Evolutionary conservation across 805 yeast species (phyloP).

Genomic region (Hanseniaspora occidentalis): DNA sequence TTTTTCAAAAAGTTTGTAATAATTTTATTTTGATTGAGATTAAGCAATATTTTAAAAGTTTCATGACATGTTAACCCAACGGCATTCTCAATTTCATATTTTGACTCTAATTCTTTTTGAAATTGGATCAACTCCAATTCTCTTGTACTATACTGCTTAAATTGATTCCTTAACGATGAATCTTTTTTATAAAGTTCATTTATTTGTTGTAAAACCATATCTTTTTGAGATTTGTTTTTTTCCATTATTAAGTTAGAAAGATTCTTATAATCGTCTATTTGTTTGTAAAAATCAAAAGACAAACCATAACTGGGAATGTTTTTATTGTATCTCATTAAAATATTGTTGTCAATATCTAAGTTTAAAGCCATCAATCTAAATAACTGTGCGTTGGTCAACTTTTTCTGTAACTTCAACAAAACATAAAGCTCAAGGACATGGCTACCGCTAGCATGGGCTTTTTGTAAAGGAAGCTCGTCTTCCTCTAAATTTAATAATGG

Average conservation of each 20-base stretch:
- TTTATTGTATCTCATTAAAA: conserved; percentile 7
- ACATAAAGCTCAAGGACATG: conserved; percentile 28
- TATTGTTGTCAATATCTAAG: conserved; percentile 24
- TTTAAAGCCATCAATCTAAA: conserved; percentile 42
- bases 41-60: conserved; percentile 34
- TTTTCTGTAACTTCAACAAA: conserved; percentile 38
- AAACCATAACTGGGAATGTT: conserved; percentile 17
- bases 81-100: conserved; percentile 28
- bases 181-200: conserved; percentile 19
- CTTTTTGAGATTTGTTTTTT: conserved; percentile 22
- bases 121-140: conserved; percentile 30
- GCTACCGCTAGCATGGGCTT: conserved; percentile 21
- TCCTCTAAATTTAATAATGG: conserved; percentile 62
- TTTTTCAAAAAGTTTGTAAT: conserved; percentile 38
- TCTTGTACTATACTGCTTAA: conserved; percentile 25
- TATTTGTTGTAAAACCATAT: conserved; percentile 23
- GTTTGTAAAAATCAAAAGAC: conserved; percentile 45
- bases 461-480: conserved; percentile 45
- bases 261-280: conserved; percentile 45
- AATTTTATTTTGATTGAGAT: conserved; percentile 34
- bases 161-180: conserved; percentile 10
- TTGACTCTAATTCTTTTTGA: conserved; percentile 34
- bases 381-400: conserved; percentile 52
- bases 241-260: conserved; percentile 31
- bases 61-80: conserved; percentile 32